Evolutionary conservation across 805 yeast genomes (phyloP), one percentile per base, ranked within the genome.

Genomic region (Saccharomycodes ludwigii): DNA sequence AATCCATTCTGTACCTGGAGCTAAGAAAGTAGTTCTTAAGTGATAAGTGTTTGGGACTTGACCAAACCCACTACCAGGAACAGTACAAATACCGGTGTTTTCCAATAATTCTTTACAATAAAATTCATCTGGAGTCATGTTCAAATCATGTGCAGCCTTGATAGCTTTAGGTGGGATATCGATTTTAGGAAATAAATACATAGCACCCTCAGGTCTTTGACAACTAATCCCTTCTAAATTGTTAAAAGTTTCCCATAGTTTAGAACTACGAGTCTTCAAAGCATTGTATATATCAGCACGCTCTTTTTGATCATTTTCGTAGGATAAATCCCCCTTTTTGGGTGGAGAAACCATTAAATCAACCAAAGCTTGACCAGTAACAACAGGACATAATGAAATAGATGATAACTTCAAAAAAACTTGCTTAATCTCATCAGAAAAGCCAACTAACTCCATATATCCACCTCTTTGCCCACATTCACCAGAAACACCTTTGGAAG

Each of bases 381-480:
- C 95, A 1, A 84, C 95, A 0, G 97, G 88, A 55, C 98, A 91
- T 34, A 91, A 66, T 19, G 91, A 77, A 43, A 91, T 85, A 9
- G 94, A 80, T 12, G 94, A 93, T 44, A 93, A 63, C 60, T 91
- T 91, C 56, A 79, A 65, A 32, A 91, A 66, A 34, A 81, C 68
- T 19, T 72, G 80, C 44, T 66, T 60, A 12, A 86, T 76, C 27
- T 78, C 85, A 3, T 63, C 65, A 10, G 68, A 61, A 58, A 91
- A 81, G 1, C 95, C 95, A 8, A 77, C 69, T 6, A 86, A 60
- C 58, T 91, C 99, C 91, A 91, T 81, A 64, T 86, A 91, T 5
- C 99, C 99, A 47, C 97, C 99, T 60, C 99, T 76, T 63, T 91
- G 98, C 38, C 99, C 99, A 68, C 99, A 91, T 60, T 91, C 99